phyloP scores from a whole-genome alignment of 768 basidiomycete species.

The Lentinula edodes region DNA sequence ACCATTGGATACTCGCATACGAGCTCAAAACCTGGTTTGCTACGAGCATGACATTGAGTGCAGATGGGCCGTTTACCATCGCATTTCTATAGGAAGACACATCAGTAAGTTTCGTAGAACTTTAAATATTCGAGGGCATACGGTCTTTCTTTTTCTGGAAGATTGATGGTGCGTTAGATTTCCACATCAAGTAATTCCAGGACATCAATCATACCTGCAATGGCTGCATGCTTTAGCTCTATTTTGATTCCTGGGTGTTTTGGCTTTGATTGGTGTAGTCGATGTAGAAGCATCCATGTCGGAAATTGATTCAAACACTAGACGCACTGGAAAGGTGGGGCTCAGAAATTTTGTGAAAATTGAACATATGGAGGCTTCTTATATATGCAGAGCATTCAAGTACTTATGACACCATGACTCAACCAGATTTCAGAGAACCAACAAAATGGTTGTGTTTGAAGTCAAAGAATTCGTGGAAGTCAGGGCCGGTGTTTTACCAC shows the following conservation, averaged over 20 bases:
- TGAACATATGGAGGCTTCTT: background rate
- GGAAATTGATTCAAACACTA: background rate
- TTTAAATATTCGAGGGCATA: background rate
- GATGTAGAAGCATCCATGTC: background rate
- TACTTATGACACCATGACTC: background rate
- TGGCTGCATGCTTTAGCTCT: conserved; percentile 3
- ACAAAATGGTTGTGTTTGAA: background rate
- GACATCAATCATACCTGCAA: background rate
- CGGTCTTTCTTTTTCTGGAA: conserved; percentile 1
- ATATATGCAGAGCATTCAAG: background rate
- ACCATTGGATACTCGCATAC: conserved; percentile 38
- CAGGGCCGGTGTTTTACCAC: background rate
- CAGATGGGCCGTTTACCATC: conserved; percentile 35
- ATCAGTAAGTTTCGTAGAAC: background rate
- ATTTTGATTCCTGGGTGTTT: background rate
- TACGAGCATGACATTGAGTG: conserved; percentile 29
- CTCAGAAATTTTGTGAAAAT: background rate
- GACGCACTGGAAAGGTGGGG: background rate
- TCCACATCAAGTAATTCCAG: background rate
- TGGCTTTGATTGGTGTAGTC: background rate
- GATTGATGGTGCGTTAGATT: background rate
- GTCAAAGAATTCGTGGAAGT: background rate
- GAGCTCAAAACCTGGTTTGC: conserved; percentile 24
- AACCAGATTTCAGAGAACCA: background rate
- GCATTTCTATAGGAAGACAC: conserved; percentile 25